Conservation (phyloP, 805 yeast species). For the Candida arabinofermentans region DNA sequence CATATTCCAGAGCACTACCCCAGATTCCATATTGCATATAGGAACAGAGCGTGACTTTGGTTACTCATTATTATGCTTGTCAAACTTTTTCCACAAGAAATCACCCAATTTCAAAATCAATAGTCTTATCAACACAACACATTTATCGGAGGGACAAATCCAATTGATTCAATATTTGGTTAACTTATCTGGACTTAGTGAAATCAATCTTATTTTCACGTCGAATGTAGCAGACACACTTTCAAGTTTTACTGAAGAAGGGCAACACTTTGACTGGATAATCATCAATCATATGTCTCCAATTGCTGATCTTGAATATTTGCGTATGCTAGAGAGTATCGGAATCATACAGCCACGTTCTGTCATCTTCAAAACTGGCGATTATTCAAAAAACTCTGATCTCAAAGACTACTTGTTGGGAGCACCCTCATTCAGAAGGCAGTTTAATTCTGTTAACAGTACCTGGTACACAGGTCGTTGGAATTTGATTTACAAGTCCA, state of each 20-base stretch:
- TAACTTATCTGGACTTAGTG: slow-evolving; percentile 14
- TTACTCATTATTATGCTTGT: slow-evolving; percentile 18
- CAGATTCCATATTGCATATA: slow-evolving; percentile 12
- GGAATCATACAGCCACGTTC: slow-evolving; percentile 20
- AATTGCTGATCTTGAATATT: slow-evolving; percentile 7
- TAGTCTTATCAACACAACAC: slow-evolving; percentile 9
- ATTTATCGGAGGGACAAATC: slow-evolving; percentile 6
- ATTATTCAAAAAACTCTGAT: not conserved
- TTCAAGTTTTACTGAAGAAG: not conserved
- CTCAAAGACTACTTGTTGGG: slow-evolving; percentile 17
- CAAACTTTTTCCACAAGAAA: slow-evolving; percentile 13
- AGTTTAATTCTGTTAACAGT: slow-evolving; percentile 2
- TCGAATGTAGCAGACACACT: slow-evolving; percentile 3
- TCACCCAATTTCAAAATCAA: slow-evolving; percentile 11
- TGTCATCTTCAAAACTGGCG: slow-evolving; percentile 13
- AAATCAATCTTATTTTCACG: slow-evolving; percentile 10
- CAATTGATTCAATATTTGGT: slow-evolving; percentile 14
- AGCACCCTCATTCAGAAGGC: slow-evolving; percentile 17
- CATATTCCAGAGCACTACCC: slow-evolving; percentile 2
- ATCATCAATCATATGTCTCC: slow-evolving; percentile 15
- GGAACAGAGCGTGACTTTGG: slow-evolving; percentile 22
- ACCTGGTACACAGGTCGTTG: slow-evolving; percentile 18
- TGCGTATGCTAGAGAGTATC: slow-evolving; percentile 21
- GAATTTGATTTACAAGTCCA: slow-evolving; percentile 19
- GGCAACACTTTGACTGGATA: slow-evolving; percentile 15